A percentile compares a stretch with the other conserved stretches of the same genome.
phyloP scores from a whole-genome alignment of 208 protist species.

The Leishmania aethiopica region DNA sequence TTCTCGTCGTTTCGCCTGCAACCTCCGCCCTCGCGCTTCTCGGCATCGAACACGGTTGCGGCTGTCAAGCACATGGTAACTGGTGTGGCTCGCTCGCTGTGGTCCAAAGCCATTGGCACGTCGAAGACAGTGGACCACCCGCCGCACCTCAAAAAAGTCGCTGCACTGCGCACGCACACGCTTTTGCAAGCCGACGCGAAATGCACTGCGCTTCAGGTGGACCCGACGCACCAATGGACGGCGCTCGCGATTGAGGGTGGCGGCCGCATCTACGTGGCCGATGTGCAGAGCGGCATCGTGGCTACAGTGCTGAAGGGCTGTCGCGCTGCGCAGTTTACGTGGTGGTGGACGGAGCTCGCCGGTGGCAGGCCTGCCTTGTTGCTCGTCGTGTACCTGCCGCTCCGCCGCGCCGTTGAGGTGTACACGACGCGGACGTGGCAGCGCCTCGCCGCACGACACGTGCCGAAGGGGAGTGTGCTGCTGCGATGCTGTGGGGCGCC shows the following conservation, averaged over 20 bases:
- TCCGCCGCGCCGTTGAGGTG: conserved; percentile 72
- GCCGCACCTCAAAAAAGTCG: conserved; percentile 37
- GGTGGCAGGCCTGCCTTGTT: conserved; percentile 45
- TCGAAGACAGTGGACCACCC: conserved; percentile 6
- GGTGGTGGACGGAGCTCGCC: conserved; percentile 41
- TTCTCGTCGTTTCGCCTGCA: conserved; percentile 63
- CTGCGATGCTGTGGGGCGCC: conserved; percentile 36
- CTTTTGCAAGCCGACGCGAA: conserved; percentile 65
- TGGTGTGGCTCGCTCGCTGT: conserved; percentile 47
- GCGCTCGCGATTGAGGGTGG: conserved; percentile 52
- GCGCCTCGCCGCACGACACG: conserved; percentile 63
- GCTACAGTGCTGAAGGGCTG: conserved; percentile 72
- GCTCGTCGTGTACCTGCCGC: conserved; percentile 73
- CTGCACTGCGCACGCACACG: conserved; percentile 20
- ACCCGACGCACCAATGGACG: conserved; percentile 72
- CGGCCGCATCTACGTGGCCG: conserved; percentile 75
- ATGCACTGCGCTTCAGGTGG: conserved; percentile 55
- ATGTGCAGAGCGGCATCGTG: conserved; percentile 51
- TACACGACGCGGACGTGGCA: conserved; percentile 57
- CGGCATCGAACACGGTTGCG: conserved; percentile 46
- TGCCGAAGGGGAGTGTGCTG: conserved; percentile 56
- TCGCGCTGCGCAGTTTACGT: conserved; percentile 72
- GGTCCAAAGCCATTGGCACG: conserved; percentile 30
- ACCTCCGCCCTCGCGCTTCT: conserved; percentile 36
- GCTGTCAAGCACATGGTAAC: conserved; percentile 53